Evolutionary conservation across 2,329 filamentous ascomycete species (phyloP).

Genomic region (Chaetothyriales sp.): DNA sequence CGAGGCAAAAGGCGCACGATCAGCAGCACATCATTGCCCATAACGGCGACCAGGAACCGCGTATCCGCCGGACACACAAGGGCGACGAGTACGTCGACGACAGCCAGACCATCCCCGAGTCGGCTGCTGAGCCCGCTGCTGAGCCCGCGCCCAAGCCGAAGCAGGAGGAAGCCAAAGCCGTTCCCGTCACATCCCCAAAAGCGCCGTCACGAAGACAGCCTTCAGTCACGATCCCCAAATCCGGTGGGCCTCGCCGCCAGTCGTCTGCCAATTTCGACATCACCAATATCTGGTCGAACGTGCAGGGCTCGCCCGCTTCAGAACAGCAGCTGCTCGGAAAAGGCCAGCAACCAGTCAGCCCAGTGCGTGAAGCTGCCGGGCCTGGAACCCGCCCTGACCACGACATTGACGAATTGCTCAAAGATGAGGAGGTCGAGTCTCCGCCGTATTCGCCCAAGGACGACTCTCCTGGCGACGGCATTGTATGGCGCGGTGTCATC

Average conservation of each 20-base stretch:
- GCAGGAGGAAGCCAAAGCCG: slow-evolving; percentile 25
- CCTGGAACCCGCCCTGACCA: slow-evolving; percentile 53
- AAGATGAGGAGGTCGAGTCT: slow-evolving; percentile 67
- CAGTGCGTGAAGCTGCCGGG: slow-evolving; percentile 27
- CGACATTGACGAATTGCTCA: slow-evolving; percentile 78
- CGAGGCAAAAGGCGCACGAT: slow-evolving; percentile 44
- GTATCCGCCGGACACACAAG: slow-evolving; percentile 83
- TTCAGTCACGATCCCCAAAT: slow-evolving; percentile 27
- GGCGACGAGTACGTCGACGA: slow-evolving; percentile 81
- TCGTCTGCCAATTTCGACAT: slow-evolving; percentile 62
- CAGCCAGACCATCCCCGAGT: slow-evolving; percentile 40
- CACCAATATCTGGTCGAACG: slow-evolving; percentile 69
- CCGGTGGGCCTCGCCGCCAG: slow-evolving; percentile 33
- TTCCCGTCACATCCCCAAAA: slow-evolving; percentile 12
- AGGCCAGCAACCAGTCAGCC: slow-evolving; percentile 34
- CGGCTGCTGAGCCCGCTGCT: slow-evolving; percentile 34
- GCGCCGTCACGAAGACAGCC: slow-evolving; percentile 2
- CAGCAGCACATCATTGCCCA: slow-evolving; percentile 63
- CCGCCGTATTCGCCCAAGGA: slow-evolving; percentile 75
- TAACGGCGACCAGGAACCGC: slow-evolving; percentile 53
- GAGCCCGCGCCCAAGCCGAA: slow-evolving; percentile 11
- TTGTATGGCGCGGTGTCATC: slow-evolving; percentile 65
- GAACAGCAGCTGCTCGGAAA: slow-evolving; percentile 19
- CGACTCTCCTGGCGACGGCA: slow-evolving; percentile 52
- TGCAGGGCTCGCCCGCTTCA: slow-evolving; percentile 35